phyloP scores from a whole-genome alignment of 75 land plant species.

The Selaginella moellendorffii region DNA sequence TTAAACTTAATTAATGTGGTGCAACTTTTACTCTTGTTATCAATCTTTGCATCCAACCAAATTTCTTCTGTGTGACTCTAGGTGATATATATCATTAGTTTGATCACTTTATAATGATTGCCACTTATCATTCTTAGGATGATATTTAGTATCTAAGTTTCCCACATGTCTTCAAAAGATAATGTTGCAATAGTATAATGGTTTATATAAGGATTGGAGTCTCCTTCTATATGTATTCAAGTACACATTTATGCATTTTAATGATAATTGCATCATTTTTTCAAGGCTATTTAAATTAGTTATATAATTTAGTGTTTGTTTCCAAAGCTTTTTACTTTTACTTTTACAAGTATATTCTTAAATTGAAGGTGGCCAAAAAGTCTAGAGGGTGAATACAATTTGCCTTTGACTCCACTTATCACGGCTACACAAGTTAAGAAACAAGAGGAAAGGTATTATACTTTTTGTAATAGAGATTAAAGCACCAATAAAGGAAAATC shows the following conservation, averaged over 20 bases:
- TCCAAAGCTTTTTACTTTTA: background rate
- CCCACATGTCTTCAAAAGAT: background rate
- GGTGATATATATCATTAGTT: background rate
- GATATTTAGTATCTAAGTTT: background rate
- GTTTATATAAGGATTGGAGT: background rate
- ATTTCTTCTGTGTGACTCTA: background rate
- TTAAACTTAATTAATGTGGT: background rate
- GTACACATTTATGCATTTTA: background rate
- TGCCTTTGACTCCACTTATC: background rate
- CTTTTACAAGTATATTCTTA: too few relatives aligned
- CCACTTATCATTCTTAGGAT: background rate
- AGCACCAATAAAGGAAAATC: too few relatives aligned
- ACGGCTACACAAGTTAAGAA: background rate
- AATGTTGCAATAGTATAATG: background rate
- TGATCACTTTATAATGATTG: background rate
- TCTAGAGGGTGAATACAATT: background rate
- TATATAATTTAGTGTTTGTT: background rate
- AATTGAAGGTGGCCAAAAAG: too few relatives aligned
- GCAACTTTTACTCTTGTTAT: background rate
- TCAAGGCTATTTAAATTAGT: background rate
- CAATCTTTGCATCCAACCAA: background rate
- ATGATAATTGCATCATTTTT: background rate
- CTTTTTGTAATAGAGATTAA: too few relatives aligned
- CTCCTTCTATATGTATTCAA: background rate
- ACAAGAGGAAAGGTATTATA: background rate